Evolutionary conservation across 2,329 filamentous ascomycete genomes (phyloP).

Genomic region (Chrysosporium queenslandicum): DNA sequence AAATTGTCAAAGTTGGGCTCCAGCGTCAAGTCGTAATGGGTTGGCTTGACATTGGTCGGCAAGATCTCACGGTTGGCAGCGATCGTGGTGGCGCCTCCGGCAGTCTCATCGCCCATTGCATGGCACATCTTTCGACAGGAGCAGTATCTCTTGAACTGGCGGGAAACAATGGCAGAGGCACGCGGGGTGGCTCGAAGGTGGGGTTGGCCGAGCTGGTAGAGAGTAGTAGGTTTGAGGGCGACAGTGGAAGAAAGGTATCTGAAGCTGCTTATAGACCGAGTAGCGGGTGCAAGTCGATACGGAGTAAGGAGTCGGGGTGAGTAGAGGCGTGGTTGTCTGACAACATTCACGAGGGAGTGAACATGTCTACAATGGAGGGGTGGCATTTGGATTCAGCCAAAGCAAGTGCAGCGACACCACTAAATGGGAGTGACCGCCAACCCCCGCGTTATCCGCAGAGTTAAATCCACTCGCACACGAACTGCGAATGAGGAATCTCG

Average conservation of each 20-base stretch:
- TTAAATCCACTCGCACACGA: background rate
- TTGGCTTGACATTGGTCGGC: conserved; percentile 82
- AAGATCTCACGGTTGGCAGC: conserved; percentile 68
- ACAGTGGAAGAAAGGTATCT: conserved; percentile 18
- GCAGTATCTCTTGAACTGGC: conserved; percentile 49
- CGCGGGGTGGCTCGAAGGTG: conserved; percentile 16
- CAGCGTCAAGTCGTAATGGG: conserved; percentile 81
- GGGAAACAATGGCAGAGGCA: conserved; percentile 22
- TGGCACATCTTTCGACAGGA: conserved; percentile 71
- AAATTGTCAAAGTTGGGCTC: conserved; percentile 85
- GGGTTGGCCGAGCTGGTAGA: background rate
- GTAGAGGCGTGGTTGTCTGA: background rate
- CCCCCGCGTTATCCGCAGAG: conserved; percentile 1
- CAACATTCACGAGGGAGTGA: conserved; percentile 7
- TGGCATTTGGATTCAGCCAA: conserved; percentile 1
- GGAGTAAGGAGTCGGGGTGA: background rate
- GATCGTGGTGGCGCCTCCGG: conserved; percentile 45
- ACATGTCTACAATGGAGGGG: conserved; percentile 12
- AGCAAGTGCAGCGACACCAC: background rate
- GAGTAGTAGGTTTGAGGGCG: too few species aligned
- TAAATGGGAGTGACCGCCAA: background rate
- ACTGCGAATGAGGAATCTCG: background rate
- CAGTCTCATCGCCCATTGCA: conserved; percentile 39
- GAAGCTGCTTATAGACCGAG: conserved; percentile 15
- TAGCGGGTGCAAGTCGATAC: conserved; percentile 13